These are phyloP conservation scores for Plasmodium gaboni DNA, from an alignment of 169 alveolate genomes.

Conservation along the genomic window DNA sequence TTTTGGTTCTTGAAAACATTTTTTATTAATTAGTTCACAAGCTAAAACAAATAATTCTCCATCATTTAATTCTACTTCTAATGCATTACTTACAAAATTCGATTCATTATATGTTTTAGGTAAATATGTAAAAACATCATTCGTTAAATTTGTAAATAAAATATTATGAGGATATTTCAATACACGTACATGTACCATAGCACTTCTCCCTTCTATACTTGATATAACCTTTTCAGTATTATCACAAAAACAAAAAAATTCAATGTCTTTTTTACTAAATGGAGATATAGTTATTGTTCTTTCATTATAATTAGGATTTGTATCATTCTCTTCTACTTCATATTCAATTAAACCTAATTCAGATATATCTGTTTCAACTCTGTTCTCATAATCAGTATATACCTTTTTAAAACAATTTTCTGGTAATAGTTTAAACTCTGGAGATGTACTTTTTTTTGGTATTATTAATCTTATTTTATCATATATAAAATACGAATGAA, in stretches of 20 bases:
- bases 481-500: conserved; percentile 57
- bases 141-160: conserved; percentile 39
- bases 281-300: conserved; percentile 47
- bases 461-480: conserved; percentile 49
- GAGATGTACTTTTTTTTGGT: conserved; percentile 7
- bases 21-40: conserved; percentile 34
- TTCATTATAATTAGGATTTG: conserved; percentile 15
- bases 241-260: conserved; percentile 57
- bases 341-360: conserved; percentile 39
- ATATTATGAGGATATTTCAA: conserved; percentile 58
- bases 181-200: conserved; percentile 38
- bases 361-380: conserved; percentile 16
- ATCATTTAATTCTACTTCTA: conserved; percentile 15
- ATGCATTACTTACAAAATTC: conserved; percentile 2
- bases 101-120: background rate
- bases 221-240: conserved; percentile 48
- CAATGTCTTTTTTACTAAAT: conserved; percentile 45
- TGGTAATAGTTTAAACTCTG: conserved; percentile 54
- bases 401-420: conserved; percentile 45
- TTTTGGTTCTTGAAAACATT: conserved; percentile 30
- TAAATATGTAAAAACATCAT: conserved; percentile 17
- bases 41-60: conserved; percentile 58
- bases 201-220: conserved; percentile 50
- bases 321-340: conserved; percentile 31
- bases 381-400: conserved; percentile 31